Evolutionary conservation across 352 stramenopile genomes (phyloP).

Genomic region (Phytophthora vignae): DNA sequence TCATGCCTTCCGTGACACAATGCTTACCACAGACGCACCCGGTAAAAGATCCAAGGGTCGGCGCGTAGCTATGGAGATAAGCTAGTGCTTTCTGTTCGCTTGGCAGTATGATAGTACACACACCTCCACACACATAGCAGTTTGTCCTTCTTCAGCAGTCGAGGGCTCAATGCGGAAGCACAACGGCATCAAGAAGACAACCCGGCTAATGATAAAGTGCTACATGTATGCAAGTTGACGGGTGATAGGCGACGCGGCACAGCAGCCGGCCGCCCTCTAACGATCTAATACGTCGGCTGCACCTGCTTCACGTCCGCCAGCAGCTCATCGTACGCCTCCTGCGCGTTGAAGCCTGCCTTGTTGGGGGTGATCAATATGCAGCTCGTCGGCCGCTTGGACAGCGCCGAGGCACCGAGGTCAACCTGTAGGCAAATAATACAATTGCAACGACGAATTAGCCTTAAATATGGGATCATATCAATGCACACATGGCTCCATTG

Average conservation of each 20-base stretch:
- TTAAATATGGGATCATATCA: not conserved
- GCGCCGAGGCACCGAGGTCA: constrained; percentile 95
- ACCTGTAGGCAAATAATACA: constrained; percentile 47
- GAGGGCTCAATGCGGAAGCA: constrained; percentile 31
- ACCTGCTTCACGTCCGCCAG: constrained; percentile 90
- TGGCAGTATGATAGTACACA: not conserved
- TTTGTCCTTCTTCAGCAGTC: constrained; percentile 24
- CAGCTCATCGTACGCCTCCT: constrained; percentile 92
- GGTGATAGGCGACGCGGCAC: constrained; percentile 10
- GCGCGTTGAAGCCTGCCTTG: constrained; percentile 91
- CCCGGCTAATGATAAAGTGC: constrained; percentile 43
- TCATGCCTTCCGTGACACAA: not conserved
- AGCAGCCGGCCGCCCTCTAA: constrained; percentile 22
- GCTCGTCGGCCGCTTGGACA: constrained; percentile 98
- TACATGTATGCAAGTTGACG: constrained; percentile 51
- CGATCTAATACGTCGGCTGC: constrained; percentile 83
- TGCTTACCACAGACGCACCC: not conserved
- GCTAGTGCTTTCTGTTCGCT: constrained; percentile 1
- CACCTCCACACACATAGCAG: not conserved
- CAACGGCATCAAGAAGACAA: constrained; percentile 25
- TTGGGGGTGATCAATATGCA: constrained; percentile 97
- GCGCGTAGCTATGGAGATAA: constrained; percentile 13
- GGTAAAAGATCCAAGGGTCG: not conserved
- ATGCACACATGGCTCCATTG: constrained; percentile 1
- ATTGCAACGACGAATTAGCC: constrained; percentile 20